phyloP scores from a whole-genome alignment of 768 basidiomycete genomes.

The Phallus indusiatus region DNA sequence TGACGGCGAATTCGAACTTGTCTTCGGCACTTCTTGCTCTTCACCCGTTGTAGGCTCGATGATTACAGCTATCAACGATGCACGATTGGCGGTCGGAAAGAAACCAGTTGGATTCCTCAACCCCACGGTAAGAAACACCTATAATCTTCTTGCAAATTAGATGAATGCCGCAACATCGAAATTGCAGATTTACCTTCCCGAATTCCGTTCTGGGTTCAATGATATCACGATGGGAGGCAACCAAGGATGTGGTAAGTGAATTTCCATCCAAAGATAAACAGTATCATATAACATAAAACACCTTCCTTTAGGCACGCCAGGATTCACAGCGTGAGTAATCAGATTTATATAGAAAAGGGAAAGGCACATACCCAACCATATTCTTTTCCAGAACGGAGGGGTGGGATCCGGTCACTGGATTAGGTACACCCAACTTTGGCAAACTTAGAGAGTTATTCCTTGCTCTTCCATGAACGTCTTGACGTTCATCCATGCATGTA shows the following conservation, averaged over 20 bases:
- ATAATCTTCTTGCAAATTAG: neutral
- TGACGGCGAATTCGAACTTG: slow-evolving; percentile 22
- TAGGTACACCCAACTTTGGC: slow-evolving; percentile 21
- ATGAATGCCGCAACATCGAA: neutral
- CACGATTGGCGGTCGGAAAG: slow-evolving; percentile 26
- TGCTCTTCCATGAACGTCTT: slow-evolving; percentile 15
- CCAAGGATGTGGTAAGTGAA: slow-evolving; percentile 29
- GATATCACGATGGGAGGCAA: slow-evolving; percentile 35
- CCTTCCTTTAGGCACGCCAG: slow-evolving; percentile 4
- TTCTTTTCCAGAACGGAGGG: neutral
- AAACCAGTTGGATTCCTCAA: slow-evolving; percentile 21
- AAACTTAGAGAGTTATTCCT: slow-evolving; percentile 18
- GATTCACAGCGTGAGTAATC: slow-evolving; percentile 7
- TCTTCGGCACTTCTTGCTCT: slow-evolving; percentile 29
- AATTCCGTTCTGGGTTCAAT: slow-evolving; percentile 29
- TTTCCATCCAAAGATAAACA: neutral
- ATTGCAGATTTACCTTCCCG: slow-evolving; percentile 10
- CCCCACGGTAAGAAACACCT: slow-evolving; percentile 9
- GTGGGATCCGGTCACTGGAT: slow-evolving; percentile 12
- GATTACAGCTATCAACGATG: slow-evolving; percentile 29
- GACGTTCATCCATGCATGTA: no score
- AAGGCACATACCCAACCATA: neutral
- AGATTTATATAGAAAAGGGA: neutral
- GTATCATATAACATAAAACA: neutral
- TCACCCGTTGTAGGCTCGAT: slow-evolving; percentile 26